Percentiles rank a stretch among this genome's conserved stretches.
phyloP scores from a whole-genome alignment of 140 eudicot species.

The Cichorium intybus region DNA sequence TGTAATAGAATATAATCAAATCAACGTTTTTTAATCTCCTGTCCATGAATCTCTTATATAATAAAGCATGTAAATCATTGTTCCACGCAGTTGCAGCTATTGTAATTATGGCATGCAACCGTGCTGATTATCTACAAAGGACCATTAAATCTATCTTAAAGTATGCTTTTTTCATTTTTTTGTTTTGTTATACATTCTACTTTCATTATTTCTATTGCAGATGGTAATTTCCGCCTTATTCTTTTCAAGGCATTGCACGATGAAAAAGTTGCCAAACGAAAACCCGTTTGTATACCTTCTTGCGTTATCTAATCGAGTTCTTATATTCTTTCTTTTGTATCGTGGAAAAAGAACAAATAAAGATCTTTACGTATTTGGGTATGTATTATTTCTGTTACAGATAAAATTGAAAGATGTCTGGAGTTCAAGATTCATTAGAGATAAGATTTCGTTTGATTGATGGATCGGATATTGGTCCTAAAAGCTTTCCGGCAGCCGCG shows the following conservation, averaged over 20 bases:
- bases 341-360: too few relatives aligned
- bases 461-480: constrained; percentile 90
- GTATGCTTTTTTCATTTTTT: constrained; percentile 52
- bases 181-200: too few relatives aligned
- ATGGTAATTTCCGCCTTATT: too few relatives aligned
- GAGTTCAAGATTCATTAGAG: constrained; percentile 73
- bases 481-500: constrained; percentile 67
- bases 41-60: background rate
- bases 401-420: constrained; percentile 50
- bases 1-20: background rate
- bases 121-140: constrained; percentile 94
- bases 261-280: too few relatives aligned
- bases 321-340: constrained; percentile 22
- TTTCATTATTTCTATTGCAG: too few relatives aligned
- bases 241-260: too few relatives aligned
- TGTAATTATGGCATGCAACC: constrained; percentile 97
- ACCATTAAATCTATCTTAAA: constrained; percentile 82
- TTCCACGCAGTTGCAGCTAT: constrained; percentile 88
- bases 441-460: constrained; percentile 76
- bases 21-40: background rate
- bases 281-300: constrained; percentile 23
- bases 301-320: constrained; percentile 24
- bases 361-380: too few relatives aligned
- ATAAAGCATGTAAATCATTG: background rate
- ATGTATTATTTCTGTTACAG: constrained; percentile 11